Percentiles rank a stretch among this genome's conserved stretches.
Evolutionary conservation across 164 flowering plant genomes (phyloP).

Genomic region (Dillenia suffruticosa): DNA sequence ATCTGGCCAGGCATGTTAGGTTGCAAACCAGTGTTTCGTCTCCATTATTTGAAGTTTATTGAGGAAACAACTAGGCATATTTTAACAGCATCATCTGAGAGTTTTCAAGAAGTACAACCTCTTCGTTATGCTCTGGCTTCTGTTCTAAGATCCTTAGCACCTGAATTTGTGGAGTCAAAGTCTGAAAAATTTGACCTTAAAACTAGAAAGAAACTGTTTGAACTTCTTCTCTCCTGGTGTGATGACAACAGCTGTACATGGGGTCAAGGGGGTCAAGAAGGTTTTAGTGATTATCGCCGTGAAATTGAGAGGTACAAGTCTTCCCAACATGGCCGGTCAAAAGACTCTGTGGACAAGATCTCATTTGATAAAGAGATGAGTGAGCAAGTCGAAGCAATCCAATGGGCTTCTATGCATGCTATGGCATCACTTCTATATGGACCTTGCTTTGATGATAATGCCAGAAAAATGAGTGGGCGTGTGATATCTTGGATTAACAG

Average conservation of each 20-base stretch:
- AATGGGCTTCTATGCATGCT: conserved; percentile 98
- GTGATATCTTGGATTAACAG: conserved; percentile 93
- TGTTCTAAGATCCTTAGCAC: conserved; percentile 83
- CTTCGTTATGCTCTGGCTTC: conserved; percentile 93
- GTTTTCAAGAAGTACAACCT: conserved; percentile 88
- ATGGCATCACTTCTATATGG: conserved; percentile 95
- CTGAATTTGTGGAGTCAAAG: conserved; percentile 89
- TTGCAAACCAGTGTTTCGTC: conserved; percentile 77
- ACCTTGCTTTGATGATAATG: conserved; percentile 98
- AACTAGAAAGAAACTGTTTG: conserved; percentile 86
- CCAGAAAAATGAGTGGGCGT: conserved; percentile 95
- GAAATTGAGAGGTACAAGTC: conserved; percentile 91
- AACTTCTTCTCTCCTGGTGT: conserved; percentile 91
- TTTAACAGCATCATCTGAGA: conserved; percentile 53
- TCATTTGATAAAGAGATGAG: conserved; percentile 89
- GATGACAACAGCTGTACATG: conserved; percentile 80
- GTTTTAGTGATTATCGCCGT: conserved; percentile 81
- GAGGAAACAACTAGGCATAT: conserved; percentile 79
- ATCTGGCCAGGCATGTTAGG: conserved; percentile 93
- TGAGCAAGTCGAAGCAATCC: conserved; percentile 95
- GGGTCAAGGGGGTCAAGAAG: conserved; percentile 95
- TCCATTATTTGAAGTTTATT: conserved; percentile 85
- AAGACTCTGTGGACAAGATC: conserved; percentile 89
- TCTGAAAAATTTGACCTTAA: conserved; percentile 88
- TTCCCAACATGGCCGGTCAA: conserved; percentile 81